A percentile compares a stretch with the other conserved stretches of the same genome.
Evolutionary conservation across 139 green algal species (phyloP).

Genomic region (Haematococcus sp.): DNA sequence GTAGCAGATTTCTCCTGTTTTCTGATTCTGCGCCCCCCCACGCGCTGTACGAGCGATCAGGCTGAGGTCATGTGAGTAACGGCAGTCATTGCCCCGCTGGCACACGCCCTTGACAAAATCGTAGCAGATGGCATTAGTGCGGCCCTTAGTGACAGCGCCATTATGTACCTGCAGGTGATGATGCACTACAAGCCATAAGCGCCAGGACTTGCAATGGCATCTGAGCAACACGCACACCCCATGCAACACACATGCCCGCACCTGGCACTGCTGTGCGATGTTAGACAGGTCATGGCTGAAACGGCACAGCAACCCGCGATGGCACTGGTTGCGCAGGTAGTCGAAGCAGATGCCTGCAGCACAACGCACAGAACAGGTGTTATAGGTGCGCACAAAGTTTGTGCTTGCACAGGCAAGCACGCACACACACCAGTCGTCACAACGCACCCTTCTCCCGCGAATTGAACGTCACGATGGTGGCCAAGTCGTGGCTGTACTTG

Average conservation of each 20-base stretch:
- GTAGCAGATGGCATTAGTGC: conserved; percentile 76
- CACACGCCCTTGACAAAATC: conserved; percentile 86
- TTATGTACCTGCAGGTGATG: background rate
- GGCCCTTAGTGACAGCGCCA: conserved; percentile 18
- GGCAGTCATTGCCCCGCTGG: conserved; percentile 61
- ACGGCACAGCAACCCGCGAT: conserved; percentile 76
- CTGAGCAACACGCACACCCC: background rate
- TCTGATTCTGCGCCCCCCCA: conserved; percentile 17
- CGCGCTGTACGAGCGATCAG: conserved; percentile 54
- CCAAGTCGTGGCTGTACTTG: conserved; percentile 82
- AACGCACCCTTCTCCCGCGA: conserved; percentile 66
- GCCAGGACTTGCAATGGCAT: background rate
- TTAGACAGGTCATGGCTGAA: conserved; percentile 84
- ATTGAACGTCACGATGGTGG: conserved; percentile 77
- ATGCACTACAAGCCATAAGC: no score
- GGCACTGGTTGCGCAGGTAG: conserved; percentile 78
- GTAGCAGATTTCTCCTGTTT: conserved; percentile 51
- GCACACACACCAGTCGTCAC: background rate
- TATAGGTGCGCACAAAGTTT: background rate
- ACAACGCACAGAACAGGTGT: background rate
- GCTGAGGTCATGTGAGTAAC: conserved; percentile 80
- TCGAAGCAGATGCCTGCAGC: conserved; percentile 81
- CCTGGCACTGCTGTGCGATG: conserved; percentile 69
- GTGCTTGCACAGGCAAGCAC: background rate
- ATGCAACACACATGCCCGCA: background rate